Conservation (phyloP, 2,329 filamentous ascomycete genomes). For the Stagonosporopsis cucurbitacearum region DNA sequence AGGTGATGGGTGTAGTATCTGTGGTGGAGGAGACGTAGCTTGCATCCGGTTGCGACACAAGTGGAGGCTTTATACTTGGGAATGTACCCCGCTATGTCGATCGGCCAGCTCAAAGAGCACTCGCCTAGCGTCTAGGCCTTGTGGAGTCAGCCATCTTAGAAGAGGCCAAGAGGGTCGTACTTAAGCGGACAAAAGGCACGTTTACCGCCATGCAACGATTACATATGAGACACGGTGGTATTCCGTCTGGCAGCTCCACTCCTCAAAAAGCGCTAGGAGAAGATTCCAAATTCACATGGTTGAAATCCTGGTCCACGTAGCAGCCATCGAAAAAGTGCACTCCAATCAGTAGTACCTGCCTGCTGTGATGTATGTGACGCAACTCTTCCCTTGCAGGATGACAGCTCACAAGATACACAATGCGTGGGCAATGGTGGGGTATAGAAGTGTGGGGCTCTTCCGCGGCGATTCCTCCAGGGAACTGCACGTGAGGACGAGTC, state of each 20-base stretch:
- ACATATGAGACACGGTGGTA: neutral
- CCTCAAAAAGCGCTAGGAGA: neutral
- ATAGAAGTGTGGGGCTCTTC: constrained; percentile 7
- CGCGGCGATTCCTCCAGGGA: neutral
- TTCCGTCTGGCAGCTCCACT: neutral
- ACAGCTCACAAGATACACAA: neutral
- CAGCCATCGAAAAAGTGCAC: neutral
- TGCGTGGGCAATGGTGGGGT: too few relatives aligned
- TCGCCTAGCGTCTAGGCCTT: constrained; percentile 2
- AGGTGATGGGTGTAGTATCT: neutral
- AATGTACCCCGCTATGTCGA: constrained; percentile 32
- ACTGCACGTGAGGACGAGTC: constrained; percentile 32
- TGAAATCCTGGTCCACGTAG: neutral
- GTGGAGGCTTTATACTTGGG: constrained; percentile 27
- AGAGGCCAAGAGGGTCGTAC: neutral
- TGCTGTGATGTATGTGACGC: neutral
- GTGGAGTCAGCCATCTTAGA: neutral
- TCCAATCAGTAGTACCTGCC: neutral
- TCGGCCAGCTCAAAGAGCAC: constrained; percentile 14
- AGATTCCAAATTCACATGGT: constrained; percentile 12
- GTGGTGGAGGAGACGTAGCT: neutral
- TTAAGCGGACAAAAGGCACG: constrained; percentile 13
- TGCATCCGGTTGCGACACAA: neutral
- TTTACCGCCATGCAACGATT: neutral
- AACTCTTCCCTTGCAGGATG: neutral